Evolutionary conservation across 208 protist genomes (phyloP).

Genomic region (Herpetomonas tarakana): DNA sequence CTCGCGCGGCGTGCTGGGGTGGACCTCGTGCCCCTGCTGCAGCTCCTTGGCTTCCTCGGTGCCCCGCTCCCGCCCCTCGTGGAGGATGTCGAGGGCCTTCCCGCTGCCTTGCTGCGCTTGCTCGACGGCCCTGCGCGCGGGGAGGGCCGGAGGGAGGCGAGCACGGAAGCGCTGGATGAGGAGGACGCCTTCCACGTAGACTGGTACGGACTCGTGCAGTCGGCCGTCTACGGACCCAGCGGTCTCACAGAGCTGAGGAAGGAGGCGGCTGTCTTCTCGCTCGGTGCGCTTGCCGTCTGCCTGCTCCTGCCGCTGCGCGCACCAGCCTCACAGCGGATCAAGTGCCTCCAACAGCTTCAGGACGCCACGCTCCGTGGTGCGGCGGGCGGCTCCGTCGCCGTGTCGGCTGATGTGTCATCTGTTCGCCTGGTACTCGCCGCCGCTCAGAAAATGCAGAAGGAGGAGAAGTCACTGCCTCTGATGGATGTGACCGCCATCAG

Average conservation of each 20-base stretch:
- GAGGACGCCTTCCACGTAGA: conserved; percentile 22
- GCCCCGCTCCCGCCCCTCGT: conserved; percentile 23
- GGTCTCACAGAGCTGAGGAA: conserved; percentile 5
- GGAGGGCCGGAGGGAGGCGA: background rate
- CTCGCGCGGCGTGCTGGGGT: conserved; percentile 7
- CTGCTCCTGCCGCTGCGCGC: conserved; percentile 54
- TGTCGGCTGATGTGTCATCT: background rate
- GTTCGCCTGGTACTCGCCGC: conserved; percentile 23
- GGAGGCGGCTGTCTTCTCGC: conserved; percentile 1
- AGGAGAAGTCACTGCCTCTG: background rate
- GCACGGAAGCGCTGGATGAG: background rate
- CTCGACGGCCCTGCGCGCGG: too few relatives aligned
- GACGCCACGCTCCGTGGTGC: conserved; percentile 23
- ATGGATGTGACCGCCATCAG: conserved; percentile 51
- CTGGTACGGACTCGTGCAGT: conserved; percentile 47
- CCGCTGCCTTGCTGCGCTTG: conserved; percentile 23
- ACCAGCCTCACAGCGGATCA: conserved; percentile 21
- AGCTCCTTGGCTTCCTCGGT: conserved; percentile 27
- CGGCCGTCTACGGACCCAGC: conserved; percentile 27
- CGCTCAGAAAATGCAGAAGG: conserved; percentile 20
- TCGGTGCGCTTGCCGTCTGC: conserved; percentile 20
- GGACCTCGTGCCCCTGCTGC: conserved; percentile 13
- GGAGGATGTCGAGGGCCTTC: conserved; percentile 13
- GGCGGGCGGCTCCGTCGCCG: background rate
- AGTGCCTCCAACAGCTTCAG: conserved; percentile 46